Base-by-base conservation (phyloP, 208 protist genomes). In the Naegleria gruberi region DNA sequence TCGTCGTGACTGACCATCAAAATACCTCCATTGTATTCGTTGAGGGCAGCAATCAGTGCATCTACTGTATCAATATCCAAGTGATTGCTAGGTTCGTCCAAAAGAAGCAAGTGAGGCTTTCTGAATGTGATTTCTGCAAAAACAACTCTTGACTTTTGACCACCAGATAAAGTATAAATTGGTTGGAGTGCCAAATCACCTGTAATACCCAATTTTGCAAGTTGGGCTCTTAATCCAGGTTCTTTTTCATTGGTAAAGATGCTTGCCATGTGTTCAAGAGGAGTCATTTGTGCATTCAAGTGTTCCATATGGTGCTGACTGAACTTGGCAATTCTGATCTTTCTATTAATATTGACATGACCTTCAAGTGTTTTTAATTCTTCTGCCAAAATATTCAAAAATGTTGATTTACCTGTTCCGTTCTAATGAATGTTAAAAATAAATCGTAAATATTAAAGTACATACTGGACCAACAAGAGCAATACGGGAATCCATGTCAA, bases 1-100 rank as follows among this genome's bases (percentile, higher is more conserved):
- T 97, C 96, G 91, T 98, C 96, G 94, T 98, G 97, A 89, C 95
- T 96, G 90, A 98, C 96, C 17, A 98, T 93, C 0, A 98, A 91
- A 91, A 97, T 91, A 57, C 96, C 96, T 51, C 97, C 97, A 90
- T 96, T 97, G 92, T 94, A 98, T 30, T 93, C 93, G 51, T 96
- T 92, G 89, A 98, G 92, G 4, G 97, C 96, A 91, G 97, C 94
- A 87, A 97, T 96, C n/a, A 98, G 92, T 1, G 96, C 96, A 89
- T 98, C 96, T 42, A 98, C 95, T 30, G 97, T 97, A 91, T 98
- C 97, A 92, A 98, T 97, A 89, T 98, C 97, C 37, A 99, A 91
- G 91, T 98, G 97, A 92, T 98, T 99, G 1, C 96, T 98, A 37
- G 97, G 97, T 95, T 99, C 98, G 94, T 99, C 98, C 42, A 99